Percentiles rank a stretch among this genome's conserved stretches.
These are phyloP conservation scores for Tricholoma matsutake DNA, from an alignment of 768 basidiomycete genomes.

Conservation along the genomic window DNA sequence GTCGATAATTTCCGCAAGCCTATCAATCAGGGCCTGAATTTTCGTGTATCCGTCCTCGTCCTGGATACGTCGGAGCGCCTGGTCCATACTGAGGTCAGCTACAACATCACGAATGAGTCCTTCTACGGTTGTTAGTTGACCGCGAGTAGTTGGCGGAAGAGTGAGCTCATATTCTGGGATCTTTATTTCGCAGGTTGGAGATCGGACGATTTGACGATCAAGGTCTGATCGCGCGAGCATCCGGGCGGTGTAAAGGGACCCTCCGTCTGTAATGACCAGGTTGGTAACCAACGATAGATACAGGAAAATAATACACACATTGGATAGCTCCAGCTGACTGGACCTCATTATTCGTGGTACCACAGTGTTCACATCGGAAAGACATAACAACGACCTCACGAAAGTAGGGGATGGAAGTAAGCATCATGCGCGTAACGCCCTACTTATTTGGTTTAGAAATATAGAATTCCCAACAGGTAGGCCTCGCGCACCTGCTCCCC, in stretches of 20 bases:
- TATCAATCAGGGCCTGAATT: constrained; percentile 73
- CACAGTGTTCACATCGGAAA: constrained; percentile 94
- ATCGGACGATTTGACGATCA: constrained; percentile 91
- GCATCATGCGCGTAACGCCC: constrained; percentile 84
- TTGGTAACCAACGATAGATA: neutral
- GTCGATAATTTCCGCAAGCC: constrained; percentile 61
- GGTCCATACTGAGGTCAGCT: constrained; percentile 75
- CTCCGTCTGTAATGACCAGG: constrained; percentile 61
- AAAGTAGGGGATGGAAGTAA: constrained; percentile 96
- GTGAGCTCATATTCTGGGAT: constrained; percentile 91
- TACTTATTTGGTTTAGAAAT: constrained; percentile 34
- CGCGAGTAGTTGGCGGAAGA: constrained; percentile 77
- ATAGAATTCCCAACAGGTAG: constrained; percentile 9
- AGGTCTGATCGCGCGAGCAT: constrained; percentile 76
- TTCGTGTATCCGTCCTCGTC: constrained; percentile 67
- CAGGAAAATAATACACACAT: constrained; percentile 45
- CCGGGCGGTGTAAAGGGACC: constrained; percentile 75
- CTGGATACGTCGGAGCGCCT: constrained; percentile 79
- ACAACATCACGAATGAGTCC: constrained; percentile 84
- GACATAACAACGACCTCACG: constrained; percentile 94
- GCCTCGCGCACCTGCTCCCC: constrained; percentile 68
- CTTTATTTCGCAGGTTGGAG: constrained; percentile 71
- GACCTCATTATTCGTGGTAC: constrained; percentile 86
- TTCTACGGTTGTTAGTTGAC: constrained; percentile 96
- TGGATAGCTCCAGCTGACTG: constrained; percentile 86